Evolutionary conservation across 2,329 filamentous ascomycete genomes (phyloP).

Genomic region (Ophiostoma novo-ulmi): DNA sequence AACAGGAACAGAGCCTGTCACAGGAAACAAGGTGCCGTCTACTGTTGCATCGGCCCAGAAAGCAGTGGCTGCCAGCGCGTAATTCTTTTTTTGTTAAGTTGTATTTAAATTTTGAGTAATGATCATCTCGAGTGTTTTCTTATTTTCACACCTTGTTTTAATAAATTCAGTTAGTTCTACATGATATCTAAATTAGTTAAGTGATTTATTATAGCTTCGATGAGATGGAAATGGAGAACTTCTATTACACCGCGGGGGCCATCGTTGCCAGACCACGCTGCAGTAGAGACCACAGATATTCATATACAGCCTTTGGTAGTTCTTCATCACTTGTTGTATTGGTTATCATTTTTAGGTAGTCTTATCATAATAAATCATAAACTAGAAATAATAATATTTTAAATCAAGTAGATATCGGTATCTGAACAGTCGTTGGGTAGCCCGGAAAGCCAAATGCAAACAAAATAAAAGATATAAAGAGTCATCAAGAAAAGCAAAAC

Average conservation of each 20-base stretch:
- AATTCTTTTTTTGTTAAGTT: not conserved
- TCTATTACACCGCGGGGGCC: no score
- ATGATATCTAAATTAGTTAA: no score
- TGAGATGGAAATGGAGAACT: no score
- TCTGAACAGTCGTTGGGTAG: conserved; percentile 1
- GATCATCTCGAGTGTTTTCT: not conserved
- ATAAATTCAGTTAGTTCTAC: not conserved
- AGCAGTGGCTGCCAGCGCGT: not conserved
- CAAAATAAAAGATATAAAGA: not conserved
- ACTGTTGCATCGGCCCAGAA: not conserved
- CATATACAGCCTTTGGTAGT: no score
- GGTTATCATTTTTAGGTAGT: not conserved
- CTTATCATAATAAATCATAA: not conserved
- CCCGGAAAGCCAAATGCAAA: not conserved
- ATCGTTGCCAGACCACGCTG: no score
- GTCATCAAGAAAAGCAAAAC: not conserved
- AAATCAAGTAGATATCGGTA: conserved; percentile 1
- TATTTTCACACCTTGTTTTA: not conserved
- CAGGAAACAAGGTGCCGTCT: not conserved
- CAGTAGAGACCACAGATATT: no score
- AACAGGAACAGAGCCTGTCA: not conserved
- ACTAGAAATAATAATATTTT: not conserved
- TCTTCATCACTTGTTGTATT: not conserved
- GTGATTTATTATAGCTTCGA: no score
- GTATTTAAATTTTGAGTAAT: not conserved